A percentile compares a stretch with the other conserved stretches of the same genome.
Conservation (phyloP, 78 protist genomes). For the Dictyostelium firmibasis region DNA sequence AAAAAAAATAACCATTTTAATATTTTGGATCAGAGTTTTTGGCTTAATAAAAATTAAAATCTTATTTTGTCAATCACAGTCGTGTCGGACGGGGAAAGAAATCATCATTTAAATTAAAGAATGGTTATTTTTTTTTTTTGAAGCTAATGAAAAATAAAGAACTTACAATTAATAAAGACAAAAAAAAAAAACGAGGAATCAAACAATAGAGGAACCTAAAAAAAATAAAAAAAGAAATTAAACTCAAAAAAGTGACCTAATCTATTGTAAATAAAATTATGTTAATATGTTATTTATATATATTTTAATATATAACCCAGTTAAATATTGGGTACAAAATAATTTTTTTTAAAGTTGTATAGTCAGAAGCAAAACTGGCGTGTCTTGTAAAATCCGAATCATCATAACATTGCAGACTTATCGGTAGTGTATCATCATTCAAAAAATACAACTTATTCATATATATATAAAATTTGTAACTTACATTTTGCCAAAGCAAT, state of each 20-base stretch:
- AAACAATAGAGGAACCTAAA: background rate
- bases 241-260: background rate
- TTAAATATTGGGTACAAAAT: background rate
- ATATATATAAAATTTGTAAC: background rate
- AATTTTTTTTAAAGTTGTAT: background rate
- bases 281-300: too few species aligned
- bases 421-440: background rate
- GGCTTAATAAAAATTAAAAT: background rate
- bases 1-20: background rate
- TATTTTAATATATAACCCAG: background rate
- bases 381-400: background rate
- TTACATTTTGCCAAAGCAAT: background rate
- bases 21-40: background rate
- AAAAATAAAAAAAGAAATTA: too few species aligned
- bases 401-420: background rate
- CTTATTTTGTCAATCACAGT: background rate
- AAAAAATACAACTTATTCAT: too few species aligned
- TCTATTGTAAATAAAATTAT: background rate
- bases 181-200: background rate
- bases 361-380: background rate
- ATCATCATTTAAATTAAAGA: background rate
- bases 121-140: background rate
- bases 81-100: conserved; percentile 19
- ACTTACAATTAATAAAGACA: background rate
- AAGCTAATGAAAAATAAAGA: too few species aligned